Percentiles rank a stretch among this genome's conserved stretches.
phyloP scores from a whole-genome alignment of 1,139 yeast species.

The Arxiozyma telluris region DNA sequence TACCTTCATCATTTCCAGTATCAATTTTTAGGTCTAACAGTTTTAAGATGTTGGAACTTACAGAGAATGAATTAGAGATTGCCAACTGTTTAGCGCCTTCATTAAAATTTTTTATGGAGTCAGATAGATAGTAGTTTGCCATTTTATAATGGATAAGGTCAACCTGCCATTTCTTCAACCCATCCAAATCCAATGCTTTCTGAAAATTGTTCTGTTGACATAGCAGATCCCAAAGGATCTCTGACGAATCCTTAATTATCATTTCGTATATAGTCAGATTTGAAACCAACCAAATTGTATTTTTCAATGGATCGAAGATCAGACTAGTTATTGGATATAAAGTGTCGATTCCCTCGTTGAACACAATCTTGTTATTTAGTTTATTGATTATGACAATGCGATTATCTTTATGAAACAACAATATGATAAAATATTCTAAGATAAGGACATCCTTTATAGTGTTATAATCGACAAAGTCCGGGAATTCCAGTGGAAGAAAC shows the following conservation, averaged over 20 bases:
- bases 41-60: conserved; percentile 42
- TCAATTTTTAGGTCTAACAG: background rate
- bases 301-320: conserved; percentile 39
- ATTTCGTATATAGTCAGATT: conserved; percentile 52
- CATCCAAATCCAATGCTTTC: conserved; percentile 49
- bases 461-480: conserved; percentile 26
- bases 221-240: conserved; percentile 69
- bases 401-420: conserved; percentile 34
- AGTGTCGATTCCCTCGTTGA: conserved; percentile 33
- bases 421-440: conserved; percentile 45
- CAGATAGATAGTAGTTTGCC: conserved; percentile 43
- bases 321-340: conserved; percentile 31
- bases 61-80: conserved; percentile 40
- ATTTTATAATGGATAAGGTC: conserved; percentile 55
- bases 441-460: conserved; percentile 36
- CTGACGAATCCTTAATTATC: conserved; percentile 56
- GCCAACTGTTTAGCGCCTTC: conserved; percentile 63
- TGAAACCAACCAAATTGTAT: conserved; percentile 56
- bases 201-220: conserved; percentile 55
- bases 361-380: conserved; percentile 40
- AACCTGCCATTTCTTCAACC: conserved; percentile 35
- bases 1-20: conserved; percentile 33
- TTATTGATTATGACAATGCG: conserved; percentile 42
- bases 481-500: conserved; percentile 35
- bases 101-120: conserved; percentile 23